These are phyloP conservation scores for Trichoderma oligosporum DNA, from an alignment of 2,329 filamentous ascomycete genomes.

Conservation along the genomic window DNA sequence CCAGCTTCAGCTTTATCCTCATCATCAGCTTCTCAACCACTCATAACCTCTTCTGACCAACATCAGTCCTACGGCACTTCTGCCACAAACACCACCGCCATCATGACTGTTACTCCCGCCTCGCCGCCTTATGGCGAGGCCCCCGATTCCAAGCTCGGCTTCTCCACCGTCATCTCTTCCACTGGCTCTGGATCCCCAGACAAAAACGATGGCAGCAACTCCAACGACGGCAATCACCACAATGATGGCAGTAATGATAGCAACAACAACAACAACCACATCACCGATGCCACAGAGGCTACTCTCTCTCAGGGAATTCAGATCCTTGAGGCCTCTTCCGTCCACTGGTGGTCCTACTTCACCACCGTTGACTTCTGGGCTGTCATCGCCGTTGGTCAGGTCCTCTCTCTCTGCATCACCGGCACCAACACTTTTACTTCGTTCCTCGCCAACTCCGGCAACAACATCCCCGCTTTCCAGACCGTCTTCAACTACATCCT, in stretches of 20 bases:
- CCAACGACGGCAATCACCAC: neutral
- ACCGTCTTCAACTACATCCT: slow-evolving; percentile 92
- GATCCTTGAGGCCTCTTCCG: slow-evolving; percentile 50
- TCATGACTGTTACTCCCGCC: neutral
- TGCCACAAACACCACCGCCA: slow-evolving; percentile 2
- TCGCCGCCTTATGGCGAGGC: neutral
- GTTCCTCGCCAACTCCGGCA: slow-evolving; percentile 62
- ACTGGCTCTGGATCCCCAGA: slow-evolving; percentile 19
- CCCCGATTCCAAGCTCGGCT: slow-evolving; percentile 23
- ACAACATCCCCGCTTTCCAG: slow-evolving; percentile 91
- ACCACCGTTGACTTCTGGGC: slow-evolving; percentile 84
- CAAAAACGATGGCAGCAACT: slow-evolving; percentile 18
- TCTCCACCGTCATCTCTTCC: slow-evolving; percentile 19
- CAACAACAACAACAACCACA: slow-evolving; percentile 16
- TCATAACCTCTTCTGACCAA: neutral
- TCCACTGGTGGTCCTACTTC: slow-evolving; percentile 69
- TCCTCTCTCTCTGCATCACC: slow-evolving; percentile 85
- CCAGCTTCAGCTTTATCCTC: slow-evolving; percentile 4
- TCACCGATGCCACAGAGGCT: slow-evolving; percentile 27
- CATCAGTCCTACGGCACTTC: neutral
- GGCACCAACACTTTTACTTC: slow-evolving; percentile 86
- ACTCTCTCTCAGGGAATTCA: slow-evolving; percentile 51
- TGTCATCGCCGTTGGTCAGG: slow-evolving; percentile 74
- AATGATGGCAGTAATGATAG: neutral
- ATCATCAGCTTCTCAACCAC: neutral